A percentile compares a stretch with the other conserved stretches of the same genome.
phyloP scores from a whole-genome alignment of 2,329 filamentous ascomycete species.

The Alternaria ventricosa region DNA sequence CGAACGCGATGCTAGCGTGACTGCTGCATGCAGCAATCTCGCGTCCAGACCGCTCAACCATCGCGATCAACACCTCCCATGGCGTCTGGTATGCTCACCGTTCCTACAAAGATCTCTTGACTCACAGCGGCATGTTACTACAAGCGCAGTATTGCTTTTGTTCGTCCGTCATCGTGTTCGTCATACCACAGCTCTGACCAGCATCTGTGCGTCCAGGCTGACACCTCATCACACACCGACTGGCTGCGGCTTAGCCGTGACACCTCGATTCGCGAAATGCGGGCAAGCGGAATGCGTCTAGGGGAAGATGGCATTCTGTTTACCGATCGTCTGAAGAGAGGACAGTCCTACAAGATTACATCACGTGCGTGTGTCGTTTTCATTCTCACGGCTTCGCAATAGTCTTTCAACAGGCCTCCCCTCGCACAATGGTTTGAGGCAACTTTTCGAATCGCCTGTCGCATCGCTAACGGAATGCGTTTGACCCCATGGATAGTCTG shows the following conservation, averaged over 20 bases:
- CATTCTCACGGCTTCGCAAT: not conserved
- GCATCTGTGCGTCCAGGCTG: not conserved
- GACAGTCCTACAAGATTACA: not conserved
- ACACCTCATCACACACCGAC: not conserved
- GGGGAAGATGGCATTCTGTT: not conserved
- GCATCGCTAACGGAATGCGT: not conserved
- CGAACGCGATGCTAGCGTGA: not conserved
- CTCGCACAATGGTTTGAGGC: not conserved
- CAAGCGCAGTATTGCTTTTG: not conserved
- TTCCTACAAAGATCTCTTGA: not conserved
- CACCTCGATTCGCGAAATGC: not conserved
- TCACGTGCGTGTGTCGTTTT: not conserved
- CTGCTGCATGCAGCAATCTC: not conserved
- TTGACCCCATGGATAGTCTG: fast-evolving
- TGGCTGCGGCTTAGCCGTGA: not conserved
- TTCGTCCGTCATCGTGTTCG: not conserved
- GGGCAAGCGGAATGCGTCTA: not conserved
- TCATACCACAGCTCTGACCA: not conserved
- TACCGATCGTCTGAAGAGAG: not conserved
- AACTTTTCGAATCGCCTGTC: not conserved
- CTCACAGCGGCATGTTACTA: not conserved
- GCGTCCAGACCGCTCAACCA: conserved; percentile 1
- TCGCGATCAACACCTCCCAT: not conserved
- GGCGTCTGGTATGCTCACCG: not conserved
- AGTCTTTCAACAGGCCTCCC: not conserved